A percentile compares a stretch with the other conserved stretches of the same genome.
These are phyloP conservation scores for Herpotrichia juniperi DNA, from an alignment of 2,329 filamentous ascomycete species.

Conservation along the genomic window DNA sequence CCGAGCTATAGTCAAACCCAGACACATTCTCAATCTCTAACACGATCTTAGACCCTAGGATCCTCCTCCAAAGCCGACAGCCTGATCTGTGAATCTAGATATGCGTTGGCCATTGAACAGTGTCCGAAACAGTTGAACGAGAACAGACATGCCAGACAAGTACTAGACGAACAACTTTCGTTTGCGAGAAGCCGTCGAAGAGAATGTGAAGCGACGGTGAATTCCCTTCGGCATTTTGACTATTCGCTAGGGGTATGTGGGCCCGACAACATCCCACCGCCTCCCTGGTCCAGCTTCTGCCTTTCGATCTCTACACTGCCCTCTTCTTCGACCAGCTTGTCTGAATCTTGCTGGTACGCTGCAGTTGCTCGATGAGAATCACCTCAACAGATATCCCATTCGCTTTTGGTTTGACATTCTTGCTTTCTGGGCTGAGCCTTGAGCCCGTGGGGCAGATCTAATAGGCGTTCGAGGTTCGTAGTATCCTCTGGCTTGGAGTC, in stretches of 20 bases:
- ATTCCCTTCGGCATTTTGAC: background rate
- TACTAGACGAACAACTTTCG: background rate
- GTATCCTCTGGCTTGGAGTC: slow-evolving; percentile 9
- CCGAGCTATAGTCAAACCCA: no score
- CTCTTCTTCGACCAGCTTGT: slow-evolving; percentile 1
- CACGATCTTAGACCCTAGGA: no score
- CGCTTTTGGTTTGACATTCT: slow-evolving; percentile 3
- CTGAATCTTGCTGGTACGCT: slow-evolving; percentile 16
- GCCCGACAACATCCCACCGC: background rate
- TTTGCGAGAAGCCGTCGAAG: background rate
- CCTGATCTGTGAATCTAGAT: no score
- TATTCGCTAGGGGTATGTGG: background rate
- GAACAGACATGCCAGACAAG: background rate
- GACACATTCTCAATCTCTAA: no score
- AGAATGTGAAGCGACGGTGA: background rate
- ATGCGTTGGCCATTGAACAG: no score
- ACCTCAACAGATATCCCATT: slow-evolving; percentile 14
- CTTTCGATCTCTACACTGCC: background rate
- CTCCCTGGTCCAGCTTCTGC: background rate
- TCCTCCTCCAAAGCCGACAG: no score
- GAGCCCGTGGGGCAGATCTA: slow-evolving; percentile 12
- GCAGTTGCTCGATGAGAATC: slow-evolving; percentile 11
- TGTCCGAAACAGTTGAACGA: background rate
- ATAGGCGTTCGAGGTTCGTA: slow-evolving; percentile 11
- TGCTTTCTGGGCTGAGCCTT: slow-evolving; percentile 13